Percentiles rank a stretch among this genome's conserved stretches.
Evolutionary conservation across 352 stramenopile genomes (phyloP).

Genomic region (Globisporangium canariense): DNA sequence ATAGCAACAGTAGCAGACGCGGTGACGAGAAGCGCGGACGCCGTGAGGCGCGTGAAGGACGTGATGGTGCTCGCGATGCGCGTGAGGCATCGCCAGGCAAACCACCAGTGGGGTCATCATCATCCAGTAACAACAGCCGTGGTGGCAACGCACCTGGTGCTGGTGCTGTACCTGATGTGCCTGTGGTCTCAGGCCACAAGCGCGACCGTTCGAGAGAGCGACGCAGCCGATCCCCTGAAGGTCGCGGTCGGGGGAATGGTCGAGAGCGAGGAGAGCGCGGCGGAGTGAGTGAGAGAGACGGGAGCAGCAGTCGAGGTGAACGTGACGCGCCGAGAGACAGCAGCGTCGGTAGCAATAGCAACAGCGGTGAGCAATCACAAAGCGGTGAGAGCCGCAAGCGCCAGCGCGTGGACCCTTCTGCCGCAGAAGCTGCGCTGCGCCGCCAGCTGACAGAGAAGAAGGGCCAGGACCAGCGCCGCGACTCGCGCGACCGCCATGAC

Average conservation of each 20-base stretch:
- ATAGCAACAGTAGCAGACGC: constrained; percentile 20
- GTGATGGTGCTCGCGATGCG: constrained; percentile 8
- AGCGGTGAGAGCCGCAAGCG: constrained; percentile 42
- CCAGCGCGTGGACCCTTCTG: constrained; percentile 48
- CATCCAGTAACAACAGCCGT: not conserved
- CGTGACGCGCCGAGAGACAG: constrained; percentile 8
- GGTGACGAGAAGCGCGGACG: constrained; percentile 33
- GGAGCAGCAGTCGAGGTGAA: constrained; percentile 19
- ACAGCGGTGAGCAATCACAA: constrained; percentile 14
- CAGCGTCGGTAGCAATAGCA: constrained; percentile 21
- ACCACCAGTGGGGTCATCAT: constrained; percentile 5
- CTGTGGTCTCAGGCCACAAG: constrained; percentile 20
- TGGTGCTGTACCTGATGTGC: not conserved
- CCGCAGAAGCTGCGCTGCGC: constrained; percentile 50
- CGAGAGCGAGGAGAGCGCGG: constrained; percentile 32
- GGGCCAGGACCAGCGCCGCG: constrained; percentile 27
- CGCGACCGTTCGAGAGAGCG: constrained; percentile 27
- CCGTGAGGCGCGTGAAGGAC: constrained; percentile 20
- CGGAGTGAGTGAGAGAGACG: constrained; percentile 23
- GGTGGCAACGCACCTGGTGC: constrained; percentile 14
- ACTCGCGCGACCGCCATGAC: constrained; percentile 1
- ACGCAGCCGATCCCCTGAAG: constrained; percentile 40
- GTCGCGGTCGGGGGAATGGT: constrained; percentile 22
- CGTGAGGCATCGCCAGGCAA: constrained; percentile 29
- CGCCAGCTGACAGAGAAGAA: constrained; percentile 77